These are phyloP conservation scores for Phlyctochytrium bullatum DNA, from an alignment of 192 early-diverging fungal species.

Conservation along the genomic window DNA sequence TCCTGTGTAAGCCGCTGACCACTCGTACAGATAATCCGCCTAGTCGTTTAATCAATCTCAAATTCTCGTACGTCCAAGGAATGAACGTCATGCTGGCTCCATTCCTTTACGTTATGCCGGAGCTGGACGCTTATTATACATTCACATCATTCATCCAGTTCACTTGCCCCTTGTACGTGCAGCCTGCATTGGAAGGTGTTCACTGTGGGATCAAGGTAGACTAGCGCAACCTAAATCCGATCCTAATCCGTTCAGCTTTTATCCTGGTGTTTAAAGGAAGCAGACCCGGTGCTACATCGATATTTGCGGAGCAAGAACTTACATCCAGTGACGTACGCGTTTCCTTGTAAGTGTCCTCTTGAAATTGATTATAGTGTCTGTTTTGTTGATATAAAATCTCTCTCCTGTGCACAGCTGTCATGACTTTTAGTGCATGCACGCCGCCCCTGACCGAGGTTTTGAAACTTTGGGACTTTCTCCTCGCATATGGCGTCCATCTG, in stretches of 20 bases:
- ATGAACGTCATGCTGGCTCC: slow-evolving; percentile 94
- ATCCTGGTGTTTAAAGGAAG: slow-evolving; percentile 71
- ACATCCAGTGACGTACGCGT: slow-evolving; percentile 80
- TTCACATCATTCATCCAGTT: slow-evolving; percentile 85
- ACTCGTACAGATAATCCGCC: slow-evolving; percentile 50
- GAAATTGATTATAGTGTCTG: not conserved
- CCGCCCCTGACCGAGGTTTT: slow-evolving; percentile 83
- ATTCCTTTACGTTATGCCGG: slow-evolving; percentile 87
- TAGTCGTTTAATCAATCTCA: slow-evolving; percentile 46
- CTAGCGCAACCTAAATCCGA: not conserved
- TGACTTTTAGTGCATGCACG: slow-evolving; percentile 87
- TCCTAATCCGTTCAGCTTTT: slow-evolving; percentile 58
- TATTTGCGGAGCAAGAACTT: slow-evolving; percentile 70
- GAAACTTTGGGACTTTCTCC: slow-evolving; percentile 87
- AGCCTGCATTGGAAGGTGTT: slow-evolving; percentile 82
- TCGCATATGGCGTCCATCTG: slow-evolving; percentile 89
- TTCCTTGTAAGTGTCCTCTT: slow-evolving; percentile 66
- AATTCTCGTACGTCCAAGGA: slow-evolving; percentile 85
- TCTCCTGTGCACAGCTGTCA: slow-evolving; percentile 62
- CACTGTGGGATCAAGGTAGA: slow-evolving; percentile 82
- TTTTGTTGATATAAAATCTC: not conserved
- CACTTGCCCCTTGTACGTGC: slow-evolving; percentile 90
- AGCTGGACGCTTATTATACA: slow-evolving; percentile 86
- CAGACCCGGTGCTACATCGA: slow-evolving; percentile 72
- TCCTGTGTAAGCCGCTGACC: no score